Conservation (phyloP, 179 eudicot species). For the Gypsophila paniculata region DNA sequence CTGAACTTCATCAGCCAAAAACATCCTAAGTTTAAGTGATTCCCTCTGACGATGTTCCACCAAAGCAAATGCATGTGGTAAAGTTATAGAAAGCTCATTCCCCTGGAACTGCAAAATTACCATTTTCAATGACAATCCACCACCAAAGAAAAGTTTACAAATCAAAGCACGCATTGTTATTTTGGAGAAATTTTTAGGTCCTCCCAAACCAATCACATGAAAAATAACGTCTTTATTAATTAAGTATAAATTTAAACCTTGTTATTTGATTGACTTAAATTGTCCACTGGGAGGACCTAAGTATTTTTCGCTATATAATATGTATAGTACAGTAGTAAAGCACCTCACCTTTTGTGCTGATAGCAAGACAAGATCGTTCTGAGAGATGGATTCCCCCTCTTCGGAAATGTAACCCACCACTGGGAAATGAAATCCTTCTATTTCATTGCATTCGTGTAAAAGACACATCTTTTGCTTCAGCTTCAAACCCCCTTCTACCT, state of each 20-base stretch:
- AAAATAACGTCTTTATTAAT: too few species aligned
- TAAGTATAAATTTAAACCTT: too few species aligned
- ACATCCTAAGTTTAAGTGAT: constrained; percentile 53
- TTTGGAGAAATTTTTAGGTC: too few species aligned
- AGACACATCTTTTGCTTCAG: constrained; percentile 31
- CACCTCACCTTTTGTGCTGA: constrained; percentile 65
- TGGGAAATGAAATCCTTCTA: constrained; percentile 58
- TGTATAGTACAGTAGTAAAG: not conserved
- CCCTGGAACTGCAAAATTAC: constrained; percentile 47
- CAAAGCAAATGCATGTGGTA: constrained; percentile 80
- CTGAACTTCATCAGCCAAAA: constrained; percentile 57
- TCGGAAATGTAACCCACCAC: constrained; percentile 22
- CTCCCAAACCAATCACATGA: too few species aligned
- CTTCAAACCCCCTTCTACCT: constrained; percentile 55
- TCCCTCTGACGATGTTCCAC: constrained; percentile 66
- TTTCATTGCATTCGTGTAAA: constrained; percentile 46
- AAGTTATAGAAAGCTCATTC: constrained; percentile 42
- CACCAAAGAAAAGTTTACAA: constrained; percentile 6
- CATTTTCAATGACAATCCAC: not conserved
- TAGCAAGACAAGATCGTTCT: constrained; percentile 67
- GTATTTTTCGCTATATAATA: too few species aligned
- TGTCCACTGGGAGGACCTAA: too few species aligned
- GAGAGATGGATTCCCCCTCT: constrained; percentile 39
- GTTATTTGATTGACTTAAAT: too few species aligned
- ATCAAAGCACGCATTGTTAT: not conserved